These are phyloP conservation scores for Blastocrithidia nonstop DNA, from an alignment of 208 protist genomes.

Conservation along the genomic window DNA sequence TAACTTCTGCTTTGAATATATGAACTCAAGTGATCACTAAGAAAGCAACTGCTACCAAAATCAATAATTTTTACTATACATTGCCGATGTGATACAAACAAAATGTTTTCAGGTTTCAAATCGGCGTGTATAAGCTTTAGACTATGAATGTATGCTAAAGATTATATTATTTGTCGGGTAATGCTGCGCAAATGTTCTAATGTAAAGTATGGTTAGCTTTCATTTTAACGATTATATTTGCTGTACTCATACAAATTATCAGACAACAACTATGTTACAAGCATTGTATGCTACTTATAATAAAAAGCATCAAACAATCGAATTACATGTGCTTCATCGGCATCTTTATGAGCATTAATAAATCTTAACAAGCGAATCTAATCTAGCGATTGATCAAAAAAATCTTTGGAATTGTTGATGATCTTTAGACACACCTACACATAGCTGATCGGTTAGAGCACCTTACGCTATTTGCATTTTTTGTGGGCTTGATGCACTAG, in stretches of 20 bases:
- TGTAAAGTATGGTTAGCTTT: slow-evolving; percentile 87
- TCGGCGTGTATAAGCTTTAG: slow-evolving; percentile 93
- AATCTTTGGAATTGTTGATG: slow-evolving; percentile 96
- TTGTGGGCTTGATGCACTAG: neutral
- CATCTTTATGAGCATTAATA: slow-evolving; percentile 83
- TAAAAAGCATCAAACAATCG: slow-evolving; percentile 92
- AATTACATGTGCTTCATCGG: slow-evolving; percentile 82
- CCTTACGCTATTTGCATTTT: neutral
- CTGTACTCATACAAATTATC: slow-evolving; percentile 95
- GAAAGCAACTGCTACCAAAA: slow-evolving; percentile 92
- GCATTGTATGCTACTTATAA: slow-evolving; percentile 94
- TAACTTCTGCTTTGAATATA: slow-evolving; percentile 92
- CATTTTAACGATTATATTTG: slow-evolving; percentile 88
- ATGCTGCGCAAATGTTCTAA: slow-evolving; percentile 82
- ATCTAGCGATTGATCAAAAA: slow-evolving; percentile 95
- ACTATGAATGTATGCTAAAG: slow-evolving; percentile 86
- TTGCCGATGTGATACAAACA: slow-evolving; percentile 87
- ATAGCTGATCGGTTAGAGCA: slow-evolving; percentile 35
- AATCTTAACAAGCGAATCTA: slow-evolving; percentile 92
- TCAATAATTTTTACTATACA: slow-evolving; percentile 94
- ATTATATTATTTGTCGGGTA: slow-evolving; percentile 66
- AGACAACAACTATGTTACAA: slow-evolving; percentile 91
- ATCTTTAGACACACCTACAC: slow-evolving; percentile 92
- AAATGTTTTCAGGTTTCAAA: slow-evolving; percentile 94
- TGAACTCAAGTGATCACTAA: slow-evolving; percentile 88